Evolutionary conservation across 371 early-diverging fungal species (phyloP).

Genomic region (Syncephalis fuscata): DNA sequence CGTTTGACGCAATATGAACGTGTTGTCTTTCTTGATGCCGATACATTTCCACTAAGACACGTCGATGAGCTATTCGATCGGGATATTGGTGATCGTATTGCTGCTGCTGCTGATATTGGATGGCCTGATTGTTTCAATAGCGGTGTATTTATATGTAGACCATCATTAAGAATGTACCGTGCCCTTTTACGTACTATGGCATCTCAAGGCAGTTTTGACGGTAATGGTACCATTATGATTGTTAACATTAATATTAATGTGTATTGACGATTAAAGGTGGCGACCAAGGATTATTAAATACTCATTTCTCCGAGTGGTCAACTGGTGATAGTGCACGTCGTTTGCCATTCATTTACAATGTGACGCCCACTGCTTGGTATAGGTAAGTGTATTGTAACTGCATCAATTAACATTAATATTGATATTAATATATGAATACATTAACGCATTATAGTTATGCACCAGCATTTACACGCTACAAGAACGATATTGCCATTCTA

Average conservation of each 20-base stretch:
- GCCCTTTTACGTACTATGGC: conserved; percentile 31
- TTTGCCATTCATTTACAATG: conserved; percentile 81
- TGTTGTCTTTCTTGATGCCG: conserved; percentile 82
- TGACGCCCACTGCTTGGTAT: conserved; percentile 78
- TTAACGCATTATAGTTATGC: no score
- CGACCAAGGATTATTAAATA: conserved; percentile 89
- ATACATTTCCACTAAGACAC: conserved; percentile 57
- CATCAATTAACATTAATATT: no score
- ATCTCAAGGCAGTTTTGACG: conserved; percentile 57
- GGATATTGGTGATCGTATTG: conserved; percentile 30
- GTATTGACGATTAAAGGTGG: conserved; percentile 38
- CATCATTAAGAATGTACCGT: conserved; percentile 28
- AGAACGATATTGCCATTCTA: conserved; percentile 47
- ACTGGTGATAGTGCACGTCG: conserved; percentile 27
- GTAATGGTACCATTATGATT: conserved; percentile 15
- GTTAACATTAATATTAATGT: not conserved
- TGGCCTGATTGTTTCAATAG: conserved; percentile 94
- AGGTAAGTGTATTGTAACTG: conserved; percentile 20
- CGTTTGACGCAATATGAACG: conserved; percentile 38
- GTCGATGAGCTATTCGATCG: conserved; percentile 68
- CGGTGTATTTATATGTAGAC: conserved; percentile 76
- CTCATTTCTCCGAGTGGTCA: conserved; percentile 70
- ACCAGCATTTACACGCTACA: conserved; percentile 51
- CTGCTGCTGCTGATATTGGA: conserved; percentile 75
- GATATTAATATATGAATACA: not conserved